Evolutionary conservation across 108 stramenopile species (phyloP), one percentile per base, ranked within the genome.

Genomic region (Skeletonema costatum): DNA sequence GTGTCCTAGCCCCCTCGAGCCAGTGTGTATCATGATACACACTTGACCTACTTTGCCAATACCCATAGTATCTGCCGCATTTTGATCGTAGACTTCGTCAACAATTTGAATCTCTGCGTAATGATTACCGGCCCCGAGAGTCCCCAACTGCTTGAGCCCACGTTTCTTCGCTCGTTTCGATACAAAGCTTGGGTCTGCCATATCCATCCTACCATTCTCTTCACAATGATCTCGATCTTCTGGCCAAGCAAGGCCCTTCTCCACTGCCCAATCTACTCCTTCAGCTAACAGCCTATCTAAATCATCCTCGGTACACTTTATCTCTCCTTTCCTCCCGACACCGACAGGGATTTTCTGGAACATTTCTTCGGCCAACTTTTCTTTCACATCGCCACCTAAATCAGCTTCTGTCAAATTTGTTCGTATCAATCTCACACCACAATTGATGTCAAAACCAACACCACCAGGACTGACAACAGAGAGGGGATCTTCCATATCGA

Each of bases 281-380:
- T 88, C 78, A 66, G 86, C 73, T 65, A 96, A 64, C 3, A 88
- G 82, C 12, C 84, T 84, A 41, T 94, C 89, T 41, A 96, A 71
- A 58, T 90, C 90, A 21, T 84, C 65, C 5, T 74, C 56, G 9
- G 66, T 75, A 10, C 87, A 82, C 4, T 93, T 89, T 11, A 96
- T 87, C 0, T 90, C 88, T 9, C 95, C 95, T 67, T 82, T 84
- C 11, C 75, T 76, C 2, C 95, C 95, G 39, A 96, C 95, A 10
- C 95, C 95, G 0, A 94, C 93, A 35, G 95, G 95, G 51, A 96
- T 92, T 75, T 94, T 89, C 63, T 93, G 88, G 77, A 91, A 94
- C 63, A 96, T 67, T 25, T 83, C 68, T 58, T 96, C 93, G 1
- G 89, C 85, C 35, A 94, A 73, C 63, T 90, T 25, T 69, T 87